Base-by-base conservation (phyloP, 129 eudicot genomes). In the Silybum marianum region DNA sequence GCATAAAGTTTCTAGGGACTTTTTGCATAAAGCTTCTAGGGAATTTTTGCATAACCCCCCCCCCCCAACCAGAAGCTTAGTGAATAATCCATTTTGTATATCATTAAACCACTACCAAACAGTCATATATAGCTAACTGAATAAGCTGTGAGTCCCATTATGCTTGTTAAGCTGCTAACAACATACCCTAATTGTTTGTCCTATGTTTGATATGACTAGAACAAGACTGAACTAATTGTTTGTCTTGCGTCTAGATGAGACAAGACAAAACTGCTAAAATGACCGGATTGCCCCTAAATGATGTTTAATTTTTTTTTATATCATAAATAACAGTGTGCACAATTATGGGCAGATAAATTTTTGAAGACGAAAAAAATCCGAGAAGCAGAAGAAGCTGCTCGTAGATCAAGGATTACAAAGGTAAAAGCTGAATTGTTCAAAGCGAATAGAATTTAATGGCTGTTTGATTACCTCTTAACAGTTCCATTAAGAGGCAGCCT, bases 351-450 rank as follows among this genome's bases (percentile, higher is more conserved):
- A 93, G 99, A 95, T 80, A 95, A 92, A 69, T 75, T 81, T 72
- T 72, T 90, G 84, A 95, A 95, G 93, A 95, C 97, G 11, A 85
- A 76, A 76, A 95, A 95, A 82, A 78, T 92, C 21, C 88, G 99
- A 63, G 97, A 95, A 72, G 96, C 97, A 69, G 97, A 95, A 86
- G 90, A 86, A 78, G 99, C 97, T 77, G 90, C 97, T 74, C 93
- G 94, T 42, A 89, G 93, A 39, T 84, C 97, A 72, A 92, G 81
- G 89, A 81, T 92, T 13, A 90, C 96, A 18, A 92, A 94, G 93
- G 97, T 93, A 48, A 44, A 81, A 39, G 21, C 46, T 78, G 24
- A 23, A 28, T 32, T 3, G 30, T 46, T 22, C 23, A 54, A 54
- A 16, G 63, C 23, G 23, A 18, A 72, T 44, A 18, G 6, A 68